Percentiles rank a stretch among this genome's conserved stretches.
Evolutionary conservation across 805 yeast species (phyloP).

Genomic region (Metschnikowia anglica): DNA sequence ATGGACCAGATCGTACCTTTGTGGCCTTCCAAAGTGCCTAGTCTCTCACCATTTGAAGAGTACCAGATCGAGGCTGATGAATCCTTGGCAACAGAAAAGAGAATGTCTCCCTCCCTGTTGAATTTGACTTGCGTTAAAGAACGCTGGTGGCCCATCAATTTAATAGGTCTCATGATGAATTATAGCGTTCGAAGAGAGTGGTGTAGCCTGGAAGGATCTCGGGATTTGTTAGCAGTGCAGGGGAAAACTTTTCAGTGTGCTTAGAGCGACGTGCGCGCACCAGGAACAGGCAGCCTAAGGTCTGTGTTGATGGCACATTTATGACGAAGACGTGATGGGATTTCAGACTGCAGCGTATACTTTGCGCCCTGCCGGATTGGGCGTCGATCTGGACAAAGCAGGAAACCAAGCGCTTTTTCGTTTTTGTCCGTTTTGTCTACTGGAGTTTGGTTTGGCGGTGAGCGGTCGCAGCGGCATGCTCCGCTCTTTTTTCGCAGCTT

Average conservation of each 20-base stretch:
- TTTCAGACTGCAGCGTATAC: too few species aligned
- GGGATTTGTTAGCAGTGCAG: too few species aligned
- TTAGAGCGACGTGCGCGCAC: constrained; percentile 12
- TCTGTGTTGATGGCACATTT: too few species aligned
- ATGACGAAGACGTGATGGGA: too few species aligned
- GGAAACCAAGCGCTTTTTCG: too few species aligned
- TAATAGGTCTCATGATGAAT: constrained; percentile 45
- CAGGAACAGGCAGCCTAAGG: neutral
- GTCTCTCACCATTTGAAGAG: constrained; percentile 91
- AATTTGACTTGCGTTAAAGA: constrained; percentile 94
- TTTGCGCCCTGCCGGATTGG: too few species aligned
- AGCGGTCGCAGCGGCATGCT: too few species aligned
- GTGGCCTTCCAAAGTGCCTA: constrained; percentile 85
- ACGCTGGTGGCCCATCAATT: constrained; percentile 95
- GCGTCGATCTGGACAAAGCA: too few species aligned
- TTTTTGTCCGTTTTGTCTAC: too few species aligned
- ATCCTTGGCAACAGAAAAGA: constrained; percentile 92
- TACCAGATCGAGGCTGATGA: constrained; percentile 88
- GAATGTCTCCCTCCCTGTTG: constrained; percentile 92
- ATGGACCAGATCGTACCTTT: constrained; percentile 94
- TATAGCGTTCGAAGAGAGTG: neutral
- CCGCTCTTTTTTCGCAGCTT: too few species aligned
- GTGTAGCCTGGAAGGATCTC: too few species aligned
- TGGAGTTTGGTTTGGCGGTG: too few species aligned
- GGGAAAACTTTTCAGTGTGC: constrained; percentile 6